Conservation (phyloP, 2,329 filamentous ascomycete genomes). For the Trichoderma sp. region DNA sequence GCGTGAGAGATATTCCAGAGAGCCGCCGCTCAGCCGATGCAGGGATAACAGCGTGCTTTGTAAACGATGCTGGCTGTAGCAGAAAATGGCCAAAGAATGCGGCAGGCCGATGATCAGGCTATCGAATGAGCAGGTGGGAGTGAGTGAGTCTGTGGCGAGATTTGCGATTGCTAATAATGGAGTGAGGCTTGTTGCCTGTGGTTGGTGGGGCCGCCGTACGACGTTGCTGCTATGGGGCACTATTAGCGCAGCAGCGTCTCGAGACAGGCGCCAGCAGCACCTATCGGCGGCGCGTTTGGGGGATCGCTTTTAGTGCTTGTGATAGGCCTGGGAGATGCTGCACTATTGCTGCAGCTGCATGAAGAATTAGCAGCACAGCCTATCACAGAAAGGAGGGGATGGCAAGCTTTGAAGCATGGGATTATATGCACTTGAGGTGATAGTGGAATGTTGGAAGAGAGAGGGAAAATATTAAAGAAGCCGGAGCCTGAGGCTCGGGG, state of each 20-base stretch:
- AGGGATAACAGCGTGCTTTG: neutral
- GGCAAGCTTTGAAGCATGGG: neutral
- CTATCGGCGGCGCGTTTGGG: neutral
- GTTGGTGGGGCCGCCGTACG: constrained; percentile 6
- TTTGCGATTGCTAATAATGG: constrained; percentile 17
- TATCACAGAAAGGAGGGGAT: neutral
- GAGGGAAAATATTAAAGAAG: neutral
- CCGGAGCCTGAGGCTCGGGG: neutral
- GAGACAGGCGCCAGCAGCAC: neutral
- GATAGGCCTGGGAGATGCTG: neutral
- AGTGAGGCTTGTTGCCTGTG: neutral
- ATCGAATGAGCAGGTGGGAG: neutral
- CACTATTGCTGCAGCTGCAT: neutral
- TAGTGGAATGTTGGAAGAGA: neutral
- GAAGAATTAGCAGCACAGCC: neutral
- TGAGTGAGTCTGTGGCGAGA: constrained; percentile 7
- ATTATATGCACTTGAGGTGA: neutral
- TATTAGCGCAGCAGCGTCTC: neutral
- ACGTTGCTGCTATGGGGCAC: neutral
- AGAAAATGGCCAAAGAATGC: neutral
- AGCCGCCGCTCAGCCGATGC: neutral
- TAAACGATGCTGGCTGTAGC: neutral
- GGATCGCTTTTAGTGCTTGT: neutral
- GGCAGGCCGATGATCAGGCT: constrained; percentile 7
- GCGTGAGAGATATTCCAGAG: neutral